Percentiles rank a stretch among this genome's conserved stretches.
These are phyloP conservation scores for Boletus subcaerulescens DNA, from an alignment of 768 basidiomycete genomes.

Conservation along the genomic window DNA sequence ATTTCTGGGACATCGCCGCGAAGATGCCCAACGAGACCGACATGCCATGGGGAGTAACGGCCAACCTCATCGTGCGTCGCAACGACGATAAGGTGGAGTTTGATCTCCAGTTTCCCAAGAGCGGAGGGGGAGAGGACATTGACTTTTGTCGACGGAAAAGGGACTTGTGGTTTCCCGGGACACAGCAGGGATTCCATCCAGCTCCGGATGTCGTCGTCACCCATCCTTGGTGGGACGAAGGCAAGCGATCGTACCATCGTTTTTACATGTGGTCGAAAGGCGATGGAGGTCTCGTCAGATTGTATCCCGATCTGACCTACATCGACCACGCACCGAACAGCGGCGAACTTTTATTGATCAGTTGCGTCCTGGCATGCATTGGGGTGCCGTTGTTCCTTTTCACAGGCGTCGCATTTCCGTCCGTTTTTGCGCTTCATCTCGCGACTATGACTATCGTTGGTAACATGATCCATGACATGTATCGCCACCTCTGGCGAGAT, in stretches of 20 bases:
- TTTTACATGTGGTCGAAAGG: constrained; percentile 61
- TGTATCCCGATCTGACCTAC: constrained; percentile 48
- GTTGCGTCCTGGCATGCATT: constrained; percentile 8
- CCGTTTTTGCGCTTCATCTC: constrained; percentile 21
- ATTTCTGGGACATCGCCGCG: constrained; percentile 59
- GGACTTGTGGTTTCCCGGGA: constrained; percentile 31
- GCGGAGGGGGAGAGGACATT: constrained; percentile 63
- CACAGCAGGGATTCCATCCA: constrained; percentile 42
- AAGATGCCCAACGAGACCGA: constrained; percentile 42
- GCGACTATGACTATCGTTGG: constrained; percentile 32
- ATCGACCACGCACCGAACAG: constrained; percentile 46
- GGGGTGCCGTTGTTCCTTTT: constrained; percentile 18
- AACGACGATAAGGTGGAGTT: constrained; percentile 44
- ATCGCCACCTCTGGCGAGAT: constrained; percentile 46
- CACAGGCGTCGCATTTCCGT: constrained; percentile 7
- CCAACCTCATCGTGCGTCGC: constrained; percentile 52
- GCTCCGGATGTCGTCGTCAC: constrained; percentile 49
- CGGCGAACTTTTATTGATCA: constrained; percentile 42
- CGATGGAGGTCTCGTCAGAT: constrained; percentile 48
- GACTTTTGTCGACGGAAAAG: constrained; percentile 54
- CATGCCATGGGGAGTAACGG: constrained; percentile 63
- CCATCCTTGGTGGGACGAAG: constrained; percentile 58
- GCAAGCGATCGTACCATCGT: constrained; percentile 44
- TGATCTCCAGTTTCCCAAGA: constrained; percentile 53
- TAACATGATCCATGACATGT: constrained; percentile 48